Base-by-base conservation (phyloP, 345 rosid genomes). In the Corchorus capsularis region DNA sequence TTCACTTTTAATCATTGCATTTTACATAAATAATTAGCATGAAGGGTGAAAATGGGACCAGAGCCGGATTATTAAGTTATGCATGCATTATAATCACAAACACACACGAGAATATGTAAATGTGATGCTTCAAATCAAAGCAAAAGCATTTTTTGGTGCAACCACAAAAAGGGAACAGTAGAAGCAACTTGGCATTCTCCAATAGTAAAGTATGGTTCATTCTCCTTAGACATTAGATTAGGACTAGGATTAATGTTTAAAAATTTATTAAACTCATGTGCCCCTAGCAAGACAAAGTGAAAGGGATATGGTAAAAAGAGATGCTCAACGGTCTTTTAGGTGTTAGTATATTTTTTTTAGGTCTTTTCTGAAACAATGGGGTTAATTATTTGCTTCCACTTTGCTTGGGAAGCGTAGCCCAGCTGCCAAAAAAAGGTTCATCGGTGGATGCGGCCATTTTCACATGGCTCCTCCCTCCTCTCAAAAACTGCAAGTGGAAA, bases 331-430 rank as follows among this genome's bases (percentile, higher is more conserved):
- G 75, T 75, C 75, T 62, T 54, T 59, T 73, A 54, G 64, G 78
- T 62, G 27, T 27, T 27, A 27, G 27, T 27, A 27, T 16, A 68
- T 37, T 17, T 9, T 9, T 54, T 43, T 32, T 16, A 27, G 55
- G 65, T 47, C 41, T 73, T 73, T 19, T 16, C 19, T 3, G 35
- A 72, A 39, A 0, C 22, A 15, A 65, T 54, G 12, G 52, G 63
- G 50, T 39, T 39, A n/a, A 53, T 37, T 37, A 55, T 75, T 13
- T 66, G 75, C 52, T 72, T 67, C 75, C 69, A 77, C 60, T 77
- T 66, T 49, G 81, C 75, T 75, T 54, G 85, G 86, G 83, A 83
- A 79, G 70, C 68, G 85, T 59, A 75, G 70, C 78, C 69, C 7
- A 45, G 54, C 75, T 80, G 83, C 81, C 70, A 34, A 79, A 46